Evolutionary conservation across 176 grass and related monocot species (phyloP).

Genomic region (Zea luxurians): DNA sequence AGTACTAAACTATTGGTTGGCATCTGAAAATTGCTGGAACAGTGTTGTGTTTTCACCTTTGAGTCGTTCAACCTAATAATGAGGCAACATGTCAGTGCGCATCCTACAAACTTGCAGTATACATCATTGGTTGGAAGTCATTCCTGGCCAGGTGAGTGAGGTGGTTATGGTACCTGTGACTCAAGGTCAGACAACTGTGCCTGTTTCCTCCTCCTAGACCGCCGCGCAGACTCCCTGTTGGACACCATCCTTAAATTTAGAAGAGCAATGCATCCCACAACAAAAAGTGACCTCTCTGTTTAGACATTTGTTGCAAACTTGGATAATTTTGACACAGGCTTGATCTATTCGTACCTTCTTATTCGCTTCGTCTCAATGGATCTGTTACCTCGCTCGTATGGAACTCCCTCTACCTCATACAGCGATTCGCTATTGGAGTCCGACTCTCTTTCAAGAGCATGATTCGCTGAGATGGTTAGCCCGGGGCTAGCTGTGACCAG

Average conservation of each 20-base stretch:
- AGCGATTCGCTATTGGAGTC: slow-evolving; percentile 63
- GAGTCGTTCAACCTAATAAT: slow-evolving; percentile 67
- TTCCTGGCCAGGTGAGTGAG: not conserved
- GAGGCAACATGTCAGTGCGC: not conserved
- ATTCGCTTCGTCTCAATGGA: slow-evolving; percentile 52
- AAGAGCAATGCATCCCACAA: not conserved
- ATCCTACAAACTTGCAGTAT: not conserved
- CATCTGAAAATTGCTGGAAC: slow-evolving; percentile 62
- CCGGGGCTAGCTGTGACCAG: slow-evolving; percentile 37
- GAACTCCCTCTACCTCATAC: slow-evolving; percentile 36
- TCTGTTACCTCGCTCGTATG: slow-evolving; percentile 45
- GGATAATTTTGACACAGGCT: not conserved
- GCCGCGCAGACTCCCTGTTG: slow-evolving; percentile 83
- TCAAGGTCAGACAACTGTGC: slow-evolving; percentile 68
- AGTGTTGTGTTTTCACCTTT: slow-evolving; percentile 63
- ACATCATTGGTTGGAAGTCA: not conserved
- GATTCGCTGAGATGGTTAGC: slow-evolving; percentile 22
- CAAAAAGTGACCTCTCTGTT: slow-evolving; percentile 7
- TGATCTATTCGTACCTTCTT: slow-evolving; percentile 53
- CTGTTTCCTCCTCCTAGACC: slow-evolving; percentile 85
- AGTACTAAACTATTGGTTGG: slow-evolving; percentile 72
- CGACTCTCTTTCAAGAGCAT: slow-evolving; percentile 43
- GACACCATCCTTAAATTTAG: slow-evolving; percentile 74
- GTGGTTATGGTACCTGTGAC: slow-evolving; percentile 49
- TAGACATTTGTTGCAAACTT: not conserved